A percentile compares a stretch with the other conserved stretches of the same genome.
These are phyloP conservation scores for button mushroom (Agaricus bisporus) DNA, from an alignment of 768 basidiomycete genomes.

Conservation along the genomic window DNA sequence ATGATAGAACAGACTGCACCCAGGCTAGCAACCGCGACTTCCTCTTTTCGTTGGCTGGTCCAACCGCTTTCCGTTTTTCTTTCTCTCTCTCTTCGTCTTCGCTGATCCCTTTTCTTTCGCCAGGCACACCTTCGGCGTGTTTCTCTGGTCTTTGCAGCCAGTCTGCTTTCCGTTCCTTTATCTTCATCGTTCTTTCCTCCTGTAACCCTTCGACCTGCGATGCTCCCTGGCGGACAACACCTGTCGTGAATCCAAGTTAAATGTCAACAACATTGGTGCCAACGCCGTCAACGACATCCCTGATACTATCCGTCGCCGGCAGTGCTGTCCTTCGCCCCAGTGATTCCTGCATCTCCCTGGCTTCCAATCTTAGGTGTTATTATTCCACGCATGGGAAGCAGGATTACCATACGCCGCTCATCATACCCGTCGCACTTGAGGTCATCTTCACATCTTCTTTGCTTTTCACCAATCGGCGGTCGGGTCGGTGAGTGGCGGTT, in stretches of 20 bases:
- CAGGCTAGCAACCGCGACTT: constrained; percentile 2
- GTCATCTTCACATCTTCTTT: constrained; percentile 51
- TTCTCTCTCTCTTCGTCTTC: neutral
- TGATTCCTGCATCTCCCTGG: constrained; percentile 62
- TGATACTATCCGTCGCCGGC: constrained; percentile 20
- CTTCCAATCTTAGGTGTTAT: constrained; percentile 66
- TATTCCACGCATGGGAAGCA: constrained; percentile 29
- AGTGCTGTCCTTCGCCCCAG: neutral
- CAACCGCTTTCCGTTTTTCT: neutral
- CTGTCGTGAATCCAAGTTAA: constrained; percentile 1
- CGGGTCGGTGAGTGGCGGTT: constrained; percentile 36
- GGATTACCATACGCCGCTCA: constrained; percentile 40
- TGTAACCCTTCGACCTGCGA: neutral
- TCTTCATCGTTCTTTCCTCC: constrained; percentile 9
- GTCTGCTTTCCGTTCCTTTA: constrained; percentile 26
- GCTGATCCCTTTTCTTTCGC: constrained; percentile 3
- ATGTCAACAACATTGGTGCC: constrained; percentile 22
- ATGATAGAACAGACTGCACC: neutral
- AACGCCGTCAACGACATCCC: constrained; percentile 18
- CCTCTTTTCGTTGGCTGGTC: neutral
- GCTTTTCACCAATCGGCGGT: constrained; percentile 40
- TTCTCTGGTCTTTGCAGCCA: constrained; percentile 19
- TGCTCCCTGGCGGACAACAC: neutral
- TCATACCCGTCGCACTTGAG: constrained; percentile 63
- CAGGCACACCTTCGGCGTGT: constrained; percentile 15